These are phyloP conservation scores for Fusarium hostae DNA, from an alignment of 2,329 filamentous ascomycete genomes.

Conservation along the genomic window DNA sequence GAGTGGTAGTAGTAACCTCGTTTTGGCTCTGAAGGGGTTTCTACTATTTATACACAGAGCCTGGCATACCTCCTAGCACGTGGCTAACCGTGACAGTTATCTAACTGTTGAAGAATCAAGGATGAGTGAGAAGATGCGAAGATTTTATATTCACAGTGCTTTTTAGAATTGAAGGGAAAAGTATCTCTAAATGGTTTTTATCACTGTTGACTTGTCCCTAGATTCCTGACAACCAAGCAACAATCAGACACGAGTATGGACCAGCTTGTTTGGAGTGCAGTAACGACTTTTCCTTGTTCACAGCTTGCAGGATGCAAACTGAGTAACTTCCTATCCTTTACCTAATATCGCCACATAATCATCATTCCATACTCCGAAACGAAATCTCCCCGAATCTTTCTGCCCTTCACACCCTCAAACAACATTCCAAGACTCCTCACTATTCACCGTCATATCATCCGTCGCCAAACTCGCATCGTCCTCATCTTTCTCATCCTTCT, in stretches of 20 bases:
- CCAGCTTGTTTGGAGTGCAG: background rate
- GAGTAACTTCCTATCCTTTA: background rate
- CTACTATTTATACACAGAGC: background rate
- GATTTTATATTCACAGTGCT: background rate
- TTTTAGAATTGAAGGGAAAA: fast-evolving
- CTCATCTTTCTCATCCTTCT: background rate
- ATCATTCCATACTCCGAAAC: background rate
- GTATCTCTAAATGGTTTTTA: background rate
- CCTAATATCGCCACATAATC: too few species aligned
- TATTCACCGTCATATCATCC: background rate
- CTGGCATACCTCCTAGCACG: too few species aligned
- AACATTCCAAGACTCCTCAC: background rate
- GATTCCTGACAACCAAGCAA: background rate
- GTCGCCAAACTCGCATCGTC: background rate
- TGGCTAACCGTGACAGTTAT: fast-evolving
- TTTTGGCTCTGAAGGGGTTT: fast-evolving
- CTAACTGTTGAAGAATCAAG: background rate
- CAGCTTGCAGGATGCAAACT: fast-evolving
- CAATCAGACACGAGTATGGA: too few species aligned
- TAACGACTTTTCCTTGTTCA: background rate
- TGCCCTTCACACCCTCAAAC: background rate
- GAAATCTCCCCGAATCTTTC: fast-evolving
- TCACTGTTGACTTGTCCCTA: fast-evolving
- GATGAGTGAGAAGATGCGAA: fast-evolving
- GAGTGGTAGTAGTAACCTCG: background rate